These are phyloP conservation scores for Populus euphratica DNA, from an alignment of 345 rosid species.

Conservation along the genomic window DNA sequence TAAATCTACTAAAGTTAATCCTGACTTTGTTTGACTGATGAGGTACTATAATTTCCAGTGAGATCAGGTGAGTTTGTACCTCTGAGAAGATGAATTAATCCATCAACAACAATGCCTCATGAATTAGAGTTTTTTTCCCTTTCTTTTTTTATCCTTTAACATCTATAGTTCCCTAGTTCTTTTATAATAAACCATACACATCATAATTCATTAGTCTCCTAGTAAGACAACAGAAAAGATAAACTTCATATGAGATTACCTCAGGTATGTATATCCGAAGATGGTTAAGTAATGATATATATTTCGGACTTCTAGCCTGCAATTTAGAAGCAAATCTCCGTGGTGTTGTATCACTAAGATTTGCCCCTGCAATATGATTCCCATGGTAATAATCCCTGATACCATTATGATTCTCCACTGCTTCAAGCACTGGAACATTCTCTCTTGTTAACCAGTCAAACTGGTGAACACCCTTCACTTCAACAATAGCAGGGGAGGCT, in stretches of 20 bases:
- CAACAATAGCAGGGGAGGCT: conserved; percentile 78
- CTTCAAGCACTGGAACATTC: conserved; percentile 98
- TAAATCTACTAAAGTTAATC: neutral
- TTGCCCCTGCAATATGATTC: conserved; percentile 81
- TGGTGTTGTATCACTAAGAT: conserved; percentile 80
- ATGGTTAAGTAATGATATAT: conserved; percentile 98
- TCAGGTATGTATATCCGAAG: conserved; percentile 96
- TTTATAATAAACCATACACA: neutral
- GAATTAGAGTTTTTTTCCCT: neutral
- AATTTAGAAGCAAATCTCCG: conserved; percentile 88
- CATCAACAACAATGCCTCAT: neutral
- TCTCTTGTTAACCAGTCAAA: conserved; percentile 98
- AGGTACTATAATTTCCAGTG: neutral
- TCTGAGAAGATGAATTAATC: neutral
- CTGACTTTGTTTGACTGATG: neutral
- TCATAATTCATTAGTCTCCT: neutral
- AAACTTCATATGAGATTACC: conserved; percentile 42
- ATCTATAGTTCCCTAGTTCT: neutral
- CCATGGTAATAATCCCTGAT: conserved; percentile 94
- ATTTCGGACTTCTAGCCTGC: conserved; percentile 98
- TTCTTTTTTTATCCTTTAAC: neutral
- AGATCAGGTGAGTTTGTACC: neutral
- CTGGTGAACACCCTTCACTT: conserved; percentile 96
- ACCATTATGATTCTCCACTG: conserved; percentile 82
- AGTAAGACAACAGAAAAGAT: neutral